phyloP scores from a whole-genome alignment of 2,329 filamentous ascomycete genomes.

The Diaporthe ilicicola region DNA sequence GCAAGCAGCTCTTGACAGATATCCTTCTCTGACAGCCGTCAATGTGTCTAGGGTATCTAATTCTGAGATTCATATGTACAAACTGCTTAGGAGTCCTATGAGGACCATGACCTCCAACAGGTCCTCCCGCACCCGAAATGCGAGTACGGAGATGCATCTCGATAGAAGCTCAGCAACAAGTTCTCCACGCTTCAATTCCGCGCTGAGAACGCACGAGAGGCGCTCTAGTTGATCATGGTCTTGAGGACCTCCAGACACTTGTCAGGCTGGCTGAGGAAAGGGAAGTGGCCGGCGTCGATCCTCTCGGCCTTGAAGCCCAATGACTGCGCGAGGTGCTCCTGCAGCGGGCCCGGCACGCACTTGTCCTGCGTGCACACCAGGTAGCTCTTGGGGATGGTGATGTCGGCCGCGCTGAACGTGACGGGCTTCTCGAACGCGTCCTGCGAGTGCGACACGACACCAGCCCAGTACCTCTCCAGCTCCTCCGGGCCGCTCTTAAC shows the following conservation, averaged over 20 bases:
- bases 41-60: background rate
- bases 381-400: conserved; percentile 34
- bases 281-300: conserved; percentile 31
- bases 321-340: conserved; percentile 18
- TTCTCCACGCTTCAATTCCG: background rate
- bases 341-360: conserved; percentile 20
- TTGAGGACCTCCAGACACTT: conserved; percentile 24
- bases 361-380: conserved; percentile 33
- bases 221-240: background rate
- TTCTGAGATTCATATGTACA: background rate
- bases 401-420: conserved; percentile 32
- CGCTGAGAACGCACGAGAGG: too few relatives aligned
- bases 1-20: too few relatives aligned
- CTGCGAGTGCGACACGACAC: conserved; percentile 32
- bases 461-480: conserved; percentile 27
- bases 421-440: conserved; percentile 34
- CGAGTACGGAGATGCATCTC: background rate
- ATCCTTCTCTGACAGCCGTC: background rate
- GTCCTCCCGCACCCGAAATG: too few relatives aligned
- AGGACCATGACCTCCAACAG: background rate
- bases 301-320: conserved; percentile 27
- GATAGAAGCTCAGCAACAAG: too few relatives aligned
- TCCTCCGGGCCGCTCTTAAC: conserved; percentile 26
- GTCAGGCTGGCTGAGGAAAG: conserved; percentile 33
- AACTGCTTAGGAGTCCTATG: background rate